Conservation (phyloP, 495 filamentous ascomycete genomes). For the Elaphomyces granulatus region DNA sequence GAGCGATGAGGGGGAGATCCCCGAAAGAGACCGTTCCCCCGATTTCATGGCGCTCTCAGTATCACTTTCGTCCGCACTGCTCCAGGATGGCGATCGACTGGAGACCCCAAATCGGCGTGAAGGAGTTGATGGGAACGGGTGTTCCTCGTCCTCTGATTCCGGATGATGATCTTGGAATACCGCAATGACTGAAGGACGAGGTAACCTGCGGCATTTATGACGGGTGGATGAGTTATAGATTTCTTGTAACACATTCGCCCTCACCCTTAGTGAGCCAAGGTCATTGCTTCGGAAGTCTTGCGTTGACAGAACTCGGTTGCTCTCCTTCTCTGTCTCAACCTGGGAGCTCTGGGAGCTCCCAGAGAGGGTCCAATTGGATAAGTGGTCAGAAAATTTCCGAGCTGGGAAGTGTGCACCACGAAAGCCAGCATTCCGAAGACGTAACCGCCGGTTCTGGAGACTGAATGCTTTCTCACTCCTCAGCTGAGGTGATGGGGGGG, state of each 20-base stretch:
- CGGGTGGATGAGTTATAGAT: slow-evolving; percentile 14
- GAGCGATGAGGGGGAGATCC: slow-evolving; percentile 11
- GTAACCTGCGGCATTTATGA: slow-evolving; percentile 6
- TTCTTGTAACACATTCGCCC: slow-evolving; percentile 19
- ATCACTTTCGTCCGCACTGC: slow-evolving; percentile 2
- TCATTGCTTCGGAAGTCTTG: not conserved
- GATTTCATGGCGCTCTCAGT: not conserved
- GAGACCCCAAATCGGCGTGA: slow-evolving; percentile 9
- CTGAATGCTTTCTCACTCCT: slow-evolving; percentile 8
- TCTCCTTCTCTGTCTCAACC: slow-evolving; percentile 5
- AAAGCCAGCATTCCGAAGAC: slow-evolving; percentile 23
- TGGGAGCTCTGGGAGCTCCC: slow-evolving; percentile 4
- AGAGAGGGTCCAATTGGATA: slow-evolving; percentile 4
- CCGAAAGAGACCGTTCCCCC: slow-evolving; percentile 8
- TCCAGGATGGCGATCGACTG: slow-evolving; percentile 5
- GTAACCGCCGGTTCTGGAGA: slow-evolving; percentile 17
- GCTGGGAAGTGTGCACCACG: slow-evolving; percentile 12
- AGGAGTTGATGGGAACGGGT: slow-evolving; percentile 7
- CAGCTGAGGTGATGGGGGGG: slow-evolving; percentile 3
- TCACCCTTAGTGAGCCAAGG: slow-evolving; percentile 3
- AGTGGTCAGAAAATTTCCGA: slow-evolving; percentile 8
- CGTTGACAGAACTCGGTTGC: not conserved
- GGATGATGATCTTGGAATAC: slow-evolving; percentile 11
- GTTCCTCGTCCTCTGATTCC: slow-evolving; percentile 2
- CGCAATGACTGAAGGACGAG: slow-evolving; percentile 7